Base-by-base conservation (phyloP, 306 rosid species). In the Rosa persica region DNA sequence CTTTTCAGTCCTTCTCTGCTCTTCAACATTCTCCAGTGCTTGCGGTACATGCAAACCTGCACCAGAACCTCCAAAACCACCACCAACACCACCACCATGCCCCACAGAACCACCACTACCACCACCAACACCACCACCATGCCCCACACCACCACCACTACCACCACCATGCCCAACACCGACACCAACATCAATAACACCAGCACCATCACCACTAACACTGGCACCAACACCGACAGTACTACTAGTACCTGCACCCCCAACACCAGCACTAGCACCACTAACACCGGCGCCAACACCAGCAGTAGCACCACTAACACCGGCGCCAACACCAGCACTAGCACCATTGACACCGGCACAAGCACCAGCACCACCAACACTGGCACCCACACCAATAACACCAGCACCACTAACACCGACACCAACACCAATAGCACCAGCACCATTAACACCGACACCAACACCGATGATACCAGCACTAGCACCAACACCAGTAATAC, bases 1-100 rank as follows among this genome's bases (percentile, higher is more conserved):
- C 17, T 30, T 91, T 48, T 86, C 90, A 51, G 81, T 95, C 70
- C 78, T 89, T 44, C 76, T 87, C 62, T 79, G 47, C 90, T 84
- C 60, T 10, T 19, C 87, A 0, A 88, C 86, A n/a, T 40, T 89
- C 77, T 78, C 86, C 4, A n/a, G 34, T 10, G 92, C 93, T 42
- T 51, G 81, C 47, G 36, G 72, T 10, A 6, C 65, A 44, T 85
- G 93, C 88, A 39, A 79, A 4, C 73, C 85, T 6, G 43, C 11
- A 42, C 7, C 70, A 0, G 20, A 8, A n/a, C 30, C 39, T 4
- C 68, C 39, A 15, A 34, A 11, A 62, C 68, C 42, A 5, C 40
- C 42, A 30, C 20, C 67, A 13, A 4, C 6, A 61, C 67, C 67
- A 27, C 9, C 68, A 27, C 3, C 68, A 25, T 23, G 17, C 87